Percentiles rank a stretch among this genome's conserved stretches.
phyloP scores from a whole-genome alignment of 2,329 filamentous ascomycete genomes.

The Pleurostoma richardsiae region DNA sequence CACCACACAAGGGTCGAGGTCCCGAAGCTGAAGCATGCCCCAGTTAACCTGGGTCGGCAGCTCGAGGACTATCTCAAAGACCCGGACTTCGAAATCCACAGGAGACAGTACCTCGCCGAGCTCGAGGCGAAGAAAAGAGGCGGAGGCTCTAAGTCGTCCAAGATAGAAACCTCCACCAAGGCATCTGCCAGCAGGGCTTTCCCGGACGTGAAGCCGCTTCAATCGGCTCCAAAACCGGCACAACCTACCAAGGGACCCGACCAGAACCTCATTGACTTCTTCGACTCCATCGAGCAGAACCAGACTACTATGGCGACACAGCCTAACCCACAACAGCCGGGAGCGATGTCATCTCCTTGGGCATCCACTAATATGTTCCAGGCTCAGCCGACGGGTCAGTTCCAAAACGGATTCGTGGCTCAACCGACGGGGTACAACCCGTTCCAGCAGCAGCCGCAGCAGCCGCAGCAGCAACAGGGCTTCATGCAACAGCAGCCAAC shows the following conservation, averaged over 20 bases:
- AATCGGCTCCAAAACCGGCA: slow-evolving; percentile 32
- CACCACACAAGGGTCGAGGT: slow-evolving; percentile 90
- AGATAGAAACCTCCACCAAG: slow-evolving; percentile 28
- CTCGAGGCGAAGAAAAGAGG: slow-evolving; percentile 62
- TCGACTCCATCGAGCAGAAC: slow-evolving; percentile 82
- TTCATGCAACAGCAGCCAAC: slow-evolving; percentile 29
- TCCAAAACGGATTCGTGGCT: slow-evolving; percentile 33
- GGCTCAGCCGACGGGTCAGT: slow-evolving; percentile 28
- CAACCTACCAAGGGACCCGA: slow-evolving; percentile 57
- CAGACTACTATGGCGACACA: slow-evolving; percentile 63
- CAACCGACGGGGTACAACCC: slow-evolving; percentile 36
- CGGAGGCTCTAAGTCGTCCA: slow-evolving; percentile 27
- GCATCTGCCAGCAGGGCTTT: slow-evolving; percentile 37
- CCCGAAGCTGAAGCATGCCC: slow-evolving; percentile 94
- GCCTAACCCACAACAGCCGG: slow-evolving; percentile 27
- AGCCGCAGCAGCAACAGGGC: slow-evolving; percentile 25
- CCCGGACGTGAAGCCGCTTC: slow-evolving; percentile 21
- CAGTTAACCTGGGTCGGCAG: slow-evolving; percentile 82
- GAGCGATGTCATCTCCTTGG: slow-evolving; percentile 8
- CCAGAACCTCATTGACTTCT: slow-evolving; percentile 87
- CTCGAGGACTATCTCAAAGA: slow-evolving; percentile 94
- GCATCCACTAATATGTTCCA: slow-evolving; percentile 21
- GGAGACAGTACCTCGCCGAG: slow-evolving; percentile 85
- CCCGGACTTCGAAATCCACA: slow-evolving; percentile 89
- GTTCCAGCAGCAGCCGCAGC: slow-evolving; percentile 35